phyloP scores from a whole-genome alignment of 441 rosid genomes.

The Codiaeum variegatum region DNA sequence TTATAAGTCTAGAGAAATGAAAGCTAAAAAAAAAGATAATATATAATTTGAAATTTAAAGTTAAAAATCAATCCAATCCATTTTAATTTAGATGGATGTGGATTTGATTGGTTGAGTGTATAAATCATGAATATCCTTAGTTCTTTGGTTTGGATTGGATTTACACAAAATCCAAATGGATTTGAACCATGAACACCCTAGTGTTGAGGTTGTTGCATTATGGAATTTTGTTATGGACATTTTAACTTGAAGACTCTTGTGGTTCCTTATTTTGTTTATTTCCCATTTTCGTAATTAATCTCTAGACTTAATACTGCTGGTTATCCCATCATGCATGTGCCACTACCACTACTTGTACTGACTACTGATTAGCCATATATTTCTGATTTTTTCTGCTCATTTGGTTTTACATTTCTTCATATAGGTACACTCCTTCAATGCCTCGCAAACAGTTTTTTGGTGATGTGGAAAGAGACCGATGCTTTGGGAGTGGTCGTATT shows the following conservation, averaged over 20 bases:
- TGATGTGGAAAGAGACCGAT: slow-evolving; percentile 51
- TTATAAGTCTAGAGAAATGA: too few relatives aligned
- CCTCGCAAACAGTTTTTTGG: slow-evolving; percentile 68
- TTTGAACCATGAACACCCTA: too few relatives aligned
- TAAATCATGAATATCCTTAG: too few relatives aligned
- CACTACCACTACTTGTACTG: slow-evolving; percentile 3
- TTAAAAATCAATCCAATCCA: too few relatives aligned
- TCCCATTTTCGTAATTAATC: slow-evolving; percentile 3
- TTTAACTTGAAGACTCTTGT: not conserved
- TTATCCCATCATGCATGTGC: not conserved
- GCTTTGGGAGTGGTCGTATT: slow-evolving; percentile 40
- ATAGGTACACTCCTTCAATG: slow-evolving; percentile 64
- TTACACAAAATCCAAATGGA: too few relatives aligned
- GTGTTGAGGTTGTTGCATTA: not conserved
- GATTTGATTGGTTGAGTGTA: too few relatives aligned
- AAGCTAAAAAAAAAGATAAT: too few relatives aligned
- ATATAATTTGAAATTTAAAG: too few relatives aligned
- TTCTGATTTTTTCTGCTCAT: slow-evolving; percentile 17
- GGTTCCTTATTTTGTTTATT: not conserved
- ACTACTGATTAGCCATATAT: not conserved
- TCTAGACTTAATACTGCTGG: slow-evolving; percentile 4
- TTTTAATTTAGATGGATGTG: too few relatives aligned
- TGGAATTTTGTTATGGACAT: not conserved
- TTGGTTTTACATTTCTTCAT: slow-evolving; percentile 3
- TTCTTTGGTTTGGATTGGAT: too few relatives aligned